Evolutionary conservation across 2,329 filamentous ascomycete species (phyloP), one percentile per base, ranked within the genome.

Genomic region (Ascochyta viciae-villosae): DNA sequence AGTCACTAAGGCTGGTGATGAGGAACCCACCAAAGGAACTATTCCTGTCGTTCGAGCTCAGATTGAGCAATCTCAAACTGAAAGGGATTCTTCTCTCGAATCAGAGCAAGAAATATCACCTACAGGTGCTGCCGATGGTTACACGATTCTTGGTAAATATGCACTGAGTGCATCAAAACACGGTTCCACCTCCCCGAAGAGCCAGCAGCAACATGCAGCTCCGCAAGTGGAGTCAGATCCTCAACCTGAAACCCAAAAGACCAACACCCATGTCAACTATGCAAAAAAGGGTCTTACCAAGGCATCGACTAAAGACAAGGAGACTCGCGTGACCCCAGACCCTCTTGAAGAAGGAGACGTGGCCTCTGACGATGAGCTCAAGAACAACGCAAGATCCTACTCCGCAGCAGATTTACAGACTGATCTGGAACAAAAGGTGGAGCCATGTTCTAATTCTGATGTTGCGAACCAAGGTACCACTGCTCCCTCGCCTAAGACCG

Each of bases 351-450:
- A 23, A 6, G 43, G 56, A 19, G 54, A 66, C 3, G n/a, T 43
- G 6, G 16, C 19, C 12, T 66, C 65, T 1, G 66, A 71, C 16
- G 64, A 69, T 23, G 64, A 69, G n/a, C 54, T 59, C 15, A 66
- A 65, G 47, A 60, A 67, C 8, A 64, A 72, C 19, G 44, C 46
- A 13, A 72, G 64, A 46, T 70, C 65, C 27, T 57, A 67, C 23
- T 66, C 65, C 3, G 65, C 65, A 9, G 57, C 59, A 50, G 60
- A 71, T 47, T 57, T 57, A 9, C 65, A 62, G 29, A 57, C 59
- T 15, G 58, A 68, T 4, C 8, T 50, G 9, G 57, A 61, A 12
- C 27, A 35, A 19, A 50, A 58, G 22, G 5, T 27, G 22, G 34
- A 40, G 19, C 8, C 33, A 9, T 10, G 12, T 4, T 15, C 23